Evolutionary conservation across 352 stramenopile genomes (phyloP).

Genomic region (Phytopythium helicoides): DNA sequence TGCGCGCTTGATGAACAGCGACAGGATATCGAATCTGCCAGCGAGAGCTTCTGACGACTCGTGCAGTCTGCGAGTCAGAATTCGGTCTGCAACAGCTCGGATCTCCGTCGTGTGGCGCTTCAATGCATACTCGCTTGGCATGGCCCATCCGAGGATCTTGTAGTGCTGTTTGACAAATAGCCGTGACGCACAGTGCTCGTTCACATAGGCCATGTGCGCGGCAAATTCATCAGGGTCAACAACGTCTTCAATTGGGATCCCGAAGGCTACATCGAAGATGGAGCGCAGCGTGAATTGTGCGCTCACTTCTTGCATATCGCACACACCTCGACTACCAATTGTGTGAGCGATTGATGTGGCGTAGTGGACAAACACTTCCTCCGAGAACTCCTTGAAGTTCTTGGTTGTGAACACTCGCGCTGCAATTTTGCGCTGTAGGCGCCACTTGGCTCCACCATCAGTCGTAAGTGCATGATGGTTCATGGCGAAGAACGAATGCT

Average conservation of each 20-base stretch:
- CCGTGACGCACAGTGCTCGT: constrained; percentile 49
- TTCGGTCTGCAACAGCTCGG: constrained; percentile 38
- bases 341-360: constrained; percentile 14
- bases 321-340: constrained; percentile 10
- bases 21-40: constrained; percentile 41
- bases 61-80: constrained; percentile 36
- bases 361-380: constrained; percentile 50
- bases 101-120: constrained; percentile 24
- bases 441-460: constrained; percentile 60
- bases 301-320: constrained; percentile 54
- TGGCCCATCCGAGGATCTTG: constrained; percentile 49
- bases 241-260: constrained; percentile 29
- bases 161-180: constrained; percentile 71
- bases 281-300: constrained; percentile 49
- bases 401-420: constrained; percentile 85
- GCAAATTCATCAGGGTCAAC: constrained; percentile 33
- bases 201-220: constrained; percentile 48
- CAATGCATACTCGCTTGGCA: constrained; percentile 55
- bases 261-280: constrained; percentile 66
- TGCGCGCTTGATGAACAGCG: constrained; percentile 40
- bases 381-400: constrained; percentile 49
- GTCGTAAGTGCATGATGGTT: constrained; percentile 59
- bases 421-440: constrained; percentile 75
- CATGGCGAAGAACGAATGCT: constrained; percentile 70
- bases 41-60: constrained; percentile 28